Evolutionary conservation across 768 basidiomycete species (phyloP), one percentile per base, ranked within the genome.

Genomic region (Punctularia strigosozonata): DNA sequence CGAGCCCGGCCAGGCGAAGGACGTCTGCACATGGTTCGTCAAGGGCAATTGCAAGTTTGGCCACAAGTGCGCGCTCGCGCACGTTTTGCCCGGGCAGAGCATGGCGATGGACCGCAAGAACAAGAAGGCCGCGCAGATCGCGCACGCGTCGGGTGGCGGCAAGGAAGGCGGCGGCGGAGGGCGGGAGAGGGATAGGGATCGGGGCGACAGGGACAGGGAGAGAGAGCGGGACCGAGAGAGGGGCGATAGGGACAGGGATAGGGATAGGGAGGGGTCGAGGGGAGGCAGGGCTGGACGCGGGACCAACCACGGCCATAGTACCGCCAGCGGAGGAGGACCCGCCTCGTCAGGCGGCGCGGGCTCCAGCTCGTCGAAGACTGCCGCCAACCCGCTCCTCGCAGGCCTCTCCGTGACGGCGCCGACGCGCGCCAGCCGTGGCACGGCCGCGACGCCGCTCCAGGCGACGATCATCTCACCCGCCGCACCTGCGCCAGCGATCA

Each of bases 81-180:
- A 98, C 55, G 69, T 99, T 39, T 69, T 91, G 6, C 94, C 94
- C 1, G 94, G 92, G 6, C 90, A 98, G 63, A 80, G 72, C 52
- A 83, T 92, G 77, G 73, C 81, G 5, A 92, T 94, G 87, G 94
- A 98, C 53, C 66, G 91, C 49, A 94, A 95, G 72, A 97, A 98
- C 66, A 97, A 97, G 66, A 88, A 88, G 55, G 79, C 84, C 12
- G 87, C 87, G 1, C 86, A 88, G 50, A 55, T 71, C 22, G 76
- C 79, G 3, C 63, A 65, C 5, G 63, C 55, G 12, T 56, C 64
- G 15, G 54, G 44, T 10, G 50, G 57, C 4, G n/a, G 43, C 3
- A 47, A 46, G 25, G 37, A 51, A 7, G 60, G 55, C 7, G 56
- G 56, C 18, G 57, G 56, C 37, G 51, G 57, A 5, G 48, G 52